Evolutionary conservation across 2,329 filamentous ascomycete genomes (phyloP).

Genomic region (Arachnomyces sp.): DNA sequence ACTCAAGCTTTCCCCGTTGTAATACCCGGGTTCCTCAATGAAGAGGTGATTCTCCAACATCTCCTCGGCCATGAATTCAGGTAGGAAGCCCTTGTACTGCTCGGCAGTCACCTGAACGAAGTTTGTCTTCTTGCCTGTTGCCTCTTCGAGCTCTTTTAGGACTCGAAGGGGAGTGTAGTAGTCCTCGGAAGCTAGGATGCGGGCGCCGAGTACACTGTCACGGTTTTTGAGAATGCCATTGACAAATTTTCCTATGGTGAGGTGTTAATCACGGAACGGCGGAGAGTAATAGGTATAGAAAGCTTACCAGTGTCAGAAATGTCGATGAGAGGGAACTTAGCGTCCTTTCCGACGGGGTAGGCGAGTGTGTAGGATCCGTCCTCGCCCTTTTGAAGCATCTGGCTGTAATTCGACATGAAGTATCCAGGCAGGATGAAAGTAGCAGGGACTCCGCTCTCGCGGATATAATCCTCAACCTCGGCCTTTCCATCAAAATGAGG

Average conservation of each 20-base stretch:
- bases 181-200: constrained; percentile 36
- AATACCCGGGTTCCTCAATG: constrained; percentile 47
- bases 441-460: constrained; percentile 23
- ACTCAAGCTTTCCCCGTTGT: constrained; percentile 32
- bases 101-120: constrained; percentile 17
- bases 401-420: constrained; percentile 37
- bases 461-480: constrained; percentile 31
- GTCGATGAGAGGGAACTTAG: constrained; percentile 39
- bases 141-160: constrained; percentile 29
- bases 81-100: constrained; percentile 20
- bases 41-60: constrained; percentile 47
- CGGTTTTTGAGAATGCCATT: constrained; percentile 30
- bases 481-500: constrained; percentile 37
- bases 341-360: constrained; percentile 20
- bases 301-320: constrained; percentile 39
- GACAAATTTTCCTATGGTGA: constrained; percentile 22
- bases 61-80: constrained; percentile 32
- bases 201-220: constrained; percentile 36
- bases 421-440: constrained; percentile 36
- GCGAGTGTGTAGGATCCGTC: constrained; percentile 22
- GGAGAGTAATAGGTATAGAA: constrained; percentile 15
- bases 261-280: background rate
- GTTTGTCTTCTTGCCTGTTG: constrained; percentile 31
- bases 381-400: constrained; percentile 22
- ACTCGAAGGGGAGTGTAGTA: constrained; percentile 35